Evolutionary conservation across 306 rosid genomes (phyloP).

Genomic region (peach (Prunus persica)): Prunus_persica_NCBIv2 NC_034009.1:30068001-30068500

Average conservation of each 20-base stretch:
- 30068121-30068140: background rate
- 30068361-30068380: too few species aligned
- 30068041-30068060: conserved; percentile 5
- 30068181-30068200: background rate
- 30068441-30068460: background rate
- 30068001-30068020: background rate
- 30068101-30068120: background rate
- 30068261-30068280: too few species aligned
- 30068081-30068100: background rate
- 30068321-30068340: too few species aligned
- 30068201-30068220: background rate
- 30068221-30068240: background rate
- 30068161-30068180: too few species aligned
- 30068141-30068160: background rate
- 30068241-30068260: background rate
- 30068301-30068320: too few species aligned
- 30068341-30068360: too few species aligned
- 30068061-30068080: background rate
- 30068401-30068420: background rate
- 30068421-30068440: background rate
- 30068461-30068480: background rate
- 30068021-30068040: background rate
- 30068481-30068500: background rate
- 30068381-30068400: background rate
- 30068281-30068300: background rate